A percentile compares a stretch with the other conserved stretches of the same genome.
Evolutionary conservation across 2,329 filamentous ascomycete species (phyloP).

Genomic region (Cylindrodendrum hubeiense): DNA sequence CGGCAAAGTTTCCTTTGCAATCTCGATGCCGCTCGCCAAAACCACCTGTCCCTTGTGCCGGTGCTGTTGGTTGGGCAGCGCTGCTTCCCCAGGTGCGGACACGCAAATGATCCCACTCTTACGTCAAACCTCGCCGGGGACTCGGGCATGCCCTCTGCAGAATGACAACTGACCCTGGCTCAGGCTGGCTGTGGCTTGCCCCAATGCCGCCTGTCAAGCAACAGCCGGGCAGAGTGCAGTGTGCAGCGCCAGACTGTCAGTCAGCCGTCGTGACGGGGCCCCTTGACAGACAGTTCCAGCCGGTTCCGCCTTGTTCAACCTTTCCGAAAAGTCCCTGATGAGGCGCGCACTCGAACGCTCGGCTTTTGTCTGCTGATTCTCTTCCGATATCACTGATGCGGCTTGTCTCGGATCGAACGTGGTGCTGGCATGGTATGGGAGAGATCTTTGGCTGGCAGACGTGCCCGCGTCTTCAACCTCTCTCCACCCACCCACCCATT

Average conservation of each 20-base stretch:
- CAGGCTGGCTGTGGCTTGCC: neutral
- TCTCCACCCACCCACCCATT: neutral
- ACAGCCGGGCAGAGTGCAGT: neutral
- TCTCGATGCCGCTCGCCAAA: neutral
- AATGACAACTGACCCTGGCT: constrained; percentile 1
- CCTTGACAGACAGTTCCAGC: neutral
- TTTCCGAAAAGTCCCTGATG: neutral
- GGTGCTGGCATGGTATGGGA: neutral
- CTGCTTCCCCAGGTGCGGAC: neutral
- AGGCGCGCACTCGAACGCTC: neutral
- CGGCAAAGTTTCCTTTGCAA: neutral
- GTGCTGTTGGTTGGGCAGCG: neutral
- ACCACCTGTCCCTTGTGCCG: too few species aligned
- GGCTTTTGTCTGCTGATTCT: neutral
- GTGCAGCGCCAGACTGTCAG: neutral
- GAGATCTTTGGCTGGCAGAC: neutral
- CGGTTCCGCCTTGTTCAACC: neutral
- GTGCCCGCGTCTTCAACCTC: neutral
- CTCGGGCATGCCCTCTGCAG: neutral
- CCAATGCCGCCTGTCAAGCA: neutral
- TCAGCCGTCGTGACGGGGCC: neutral
- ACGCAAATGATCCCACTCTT: constrained; percentile 20
- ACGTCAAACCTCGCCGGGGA: constrained; percentile 11
- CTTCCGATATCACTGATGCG: neutral
- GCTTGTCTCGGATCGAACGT: neutral